Base-by-base conservation (phyloP, 2,329 filamentous ascomycete genomes). In the Claviceps arundinis region DNA sequence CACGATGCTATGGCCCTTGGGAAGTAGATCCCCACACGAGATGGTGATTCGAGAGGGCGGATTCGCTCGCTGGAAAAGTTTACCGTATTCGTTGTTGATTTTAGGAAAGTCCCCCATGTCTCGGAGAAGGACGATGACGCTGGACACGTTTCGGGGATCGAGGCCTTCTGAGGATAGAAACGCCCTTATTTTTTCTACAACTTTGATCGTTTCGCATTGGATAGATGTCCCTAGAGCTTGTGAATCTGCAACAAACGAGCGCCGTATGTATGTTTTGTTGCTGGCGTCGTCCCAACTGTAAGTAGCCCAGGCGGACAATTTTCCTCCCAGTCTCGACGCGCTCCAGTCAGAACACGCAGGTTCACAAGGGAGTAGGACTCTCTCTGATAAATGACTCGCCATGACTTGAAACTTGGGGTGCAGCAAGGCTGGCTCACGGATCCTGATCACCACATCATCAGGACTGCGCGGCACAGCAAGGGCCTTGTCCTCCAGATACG, bases 31-130 rank as follows among this genome's bases (percentile, higher is more conserved):
- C 3, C 89, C 88, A 56, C 85, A 86, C 0, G 89, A 84, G 48
- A 97, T 79, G 5, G 89, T 95, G 48, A 94, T 85, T 48, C 93
- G 74, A 0, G 90, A 82, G 0, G 93, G 89, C 0, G 93, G 93
- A 57, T 90, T 95, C 0, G 90, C 85, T 48, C 77, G 73, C 19
- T 70, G 70, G 67, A 97, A 97, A 43, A 89, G 76, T 8, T 76
- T 73, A 5, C 80, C 82, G 66, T 97, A 98, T 56, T 85, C 70
- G 26, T 72, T 66, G 67, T 97, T 97, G 59, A 95, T 73, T 16
- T 71, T 61, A 0, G 80, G 73, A 65, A 97, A 98, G 67, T 89
- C 82, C 19, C 77, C 65, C 85, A 97, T 96, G 52, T 76, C 76
- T 50, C 85, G 81, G 37, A 98, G 78, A 48, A 94, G 70, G 50